phyloP scores from a whole-genome alignment of 140 eudicot genomes.

The Anethum foeniculum region DNA sequence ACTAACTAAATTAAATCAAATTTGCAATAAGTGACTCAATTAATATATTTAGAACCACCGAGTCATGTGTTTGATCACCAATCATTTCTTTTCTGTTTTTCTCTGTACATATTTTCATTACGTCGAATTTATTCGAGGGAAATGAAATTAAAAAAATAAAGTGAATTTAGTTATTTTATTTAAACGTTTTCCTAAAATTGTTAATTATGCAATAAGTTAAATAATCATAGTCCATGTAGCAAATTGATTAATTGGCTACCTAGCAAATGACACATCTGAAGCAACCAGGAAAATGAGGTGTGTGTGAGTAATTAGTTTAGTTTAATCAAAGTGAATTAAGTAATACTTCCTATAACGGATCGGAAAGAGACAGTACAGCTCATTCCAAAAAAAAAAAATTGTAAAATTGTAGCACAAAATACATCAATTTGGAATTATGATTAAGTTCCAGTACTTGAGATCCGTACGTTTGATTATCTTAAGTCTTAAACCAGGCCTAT shows the following conservation, averaged over 20 bases:
- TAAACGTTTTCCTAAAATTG: not conserved
- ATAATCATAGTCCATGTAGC: not conserved
- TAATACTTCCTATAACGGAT: not conserved
- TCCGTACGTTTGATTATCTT: not conserved
- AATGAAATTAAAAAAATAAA: too few relatives aligned
- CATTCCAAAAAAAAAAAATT: not conserved
- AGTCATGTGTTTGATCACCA: too few relatives aligned
- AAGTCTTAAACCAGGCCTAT: not conserved
- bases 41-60: too few relatives aligned
- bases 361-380: not conserved
- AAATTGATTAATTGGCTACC: not conserved
- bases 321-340: not conserved
- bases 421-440: not conserved
- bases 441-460: slow-evolving; percentile 1
- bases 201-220: too few relatives aligned
- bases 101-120: too few relatives aligned
- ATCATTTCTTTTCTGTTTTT: too few relatives aligned
- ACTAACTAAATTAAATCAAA: too few relatives aligned
- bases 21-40: too few relatives aligned
- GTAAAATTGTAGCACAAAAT: not conserved
- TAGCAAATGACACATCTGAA: not conserved
- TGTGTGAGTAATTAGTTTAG: not conserved
- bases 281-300: not conserved
- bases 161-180: too few relatives aligned
- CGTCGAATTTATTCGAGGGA: too few relatives aligned